Evolutionary conservation across 2,329 filamentous ascomycete species (phyloP), one percentile per base, ranked within the genome.

Genomic region (Pyricularia sp.): DNA sequence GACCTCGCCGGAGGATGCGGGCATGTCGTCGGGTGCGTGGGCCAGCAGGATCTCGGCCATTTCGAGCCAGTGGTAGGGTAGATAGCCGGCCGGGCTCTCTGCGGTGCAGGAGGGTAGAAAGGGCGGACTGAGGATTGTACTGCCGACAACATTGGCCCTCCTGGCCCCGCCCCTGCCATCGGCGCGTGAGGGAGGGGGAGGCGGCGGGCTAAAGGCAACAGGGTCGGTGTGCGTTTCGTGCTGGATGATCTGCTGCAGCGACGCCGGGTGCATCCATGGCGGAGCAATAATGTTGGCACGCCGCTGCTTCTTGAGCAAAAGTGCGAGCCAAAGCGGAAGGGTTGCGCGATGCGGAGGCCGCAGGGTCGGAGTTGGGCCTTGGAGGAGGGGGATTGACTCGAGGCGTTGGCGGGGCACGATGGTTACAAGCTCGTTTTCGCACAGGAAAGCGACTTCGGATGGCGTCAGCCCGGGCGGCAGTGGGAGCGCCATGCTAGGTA

Each of bases 1-100:
- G 9, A 96, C 89, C 72, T 89, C 87, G 72, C 93, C 90, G 2
- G 92, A 85, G 0, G 90, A 70, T 83, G 50, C 87, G 74, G 75
- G 85, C 66, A 98, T 86, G 77, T 97, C 94, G 78, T 97, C 94
- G 30, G 87, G 85, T 4, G 94, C 94, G 69, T 92, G 90, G 65
- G 94, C 91, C 2, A 99, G 86, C 64, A 99, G 82, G 77, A 96
- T 88, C 79, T 97, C 93, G 23, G 91, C 90, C 10, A 98, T 81
- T 79, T 98, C 95, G 61, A 97, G 86, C 94, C 94, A 99, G 81
- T 98, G 94, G 77, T 97, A 98, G 0, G 95, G 95, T 36, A 99
- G 82, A 17, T 89, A 87, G 59, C 88, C 88, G 0, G 88, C 81
- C 10, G 90, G 88, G 1, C 90, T 87, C 65, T 87, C 82, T 25